phyloP scores from a whole-genome alignment of 164 flowering plant genomes.

The Nymphaea colorata region DNA sequence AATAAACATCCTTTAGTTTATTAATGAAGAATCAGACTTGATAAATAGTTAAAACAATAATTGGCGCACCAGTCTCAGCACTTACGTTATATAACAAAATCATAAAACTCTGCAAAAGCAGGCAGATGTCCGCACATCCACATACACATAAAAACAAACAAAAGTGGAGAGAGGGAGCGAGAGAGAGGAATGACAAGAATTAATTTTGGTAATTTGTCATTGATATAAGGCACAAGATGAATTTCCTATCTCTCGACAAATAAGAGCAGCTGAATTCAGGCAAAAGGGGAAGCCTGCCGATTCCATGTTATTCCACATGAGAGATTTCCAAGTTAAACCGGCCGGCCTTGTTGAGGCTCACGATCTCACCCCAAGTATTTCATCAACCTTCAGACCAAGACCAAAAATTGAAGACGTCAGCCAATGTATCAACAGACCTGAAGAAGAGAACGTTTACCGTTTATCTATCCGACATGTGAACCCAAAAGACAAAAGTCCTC shows the following conservation, averaged over 20 bases:
- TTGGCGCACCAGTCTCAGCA: too few species aligned
- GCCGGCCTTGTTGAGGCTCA: neutral
- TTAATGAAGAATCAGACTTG: too few species aligned
- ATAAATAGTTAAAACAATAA: too few species aligned
- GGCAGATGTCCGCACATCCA: too few species aligned
- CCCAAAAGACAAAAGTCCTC: too few species aligned
- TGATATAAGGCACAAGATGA: conserved; percentile 42
- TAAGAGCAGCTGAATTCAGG: conserved; percentile 39
- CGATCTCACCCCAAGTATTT: neutral
- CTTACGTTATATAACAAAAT: too few species aligned
- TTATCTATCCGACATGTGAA: too few species aligned
- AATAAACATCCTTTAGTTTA: too few species aligned
- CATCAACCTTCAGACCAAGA: neutral
- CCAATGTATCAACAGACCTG: neutral
- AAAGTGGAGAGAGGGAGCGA: neutral
- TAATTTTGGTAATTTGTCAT: neutral
- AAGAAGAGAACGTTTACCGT: too few species aligned
- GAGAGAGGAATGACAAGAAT: neutral
- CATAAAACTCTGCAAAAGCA: too few species aligned
- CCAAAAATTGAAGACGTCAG: neutral
- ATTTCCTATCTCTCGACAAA: conserved; percentile 56
- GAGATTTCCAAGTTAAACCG: conserved; percentile 24
- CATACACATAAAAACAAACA: too few species aligned
- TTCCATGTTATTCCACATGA: conserved; percentile 72
- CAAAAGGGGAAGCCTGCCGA: conserved; percentile 46